phyloP scores from a whole-genome alignment of 2,329 filamentous ascomycete genomes.

The Cladophialophora exuberans region DNA sequence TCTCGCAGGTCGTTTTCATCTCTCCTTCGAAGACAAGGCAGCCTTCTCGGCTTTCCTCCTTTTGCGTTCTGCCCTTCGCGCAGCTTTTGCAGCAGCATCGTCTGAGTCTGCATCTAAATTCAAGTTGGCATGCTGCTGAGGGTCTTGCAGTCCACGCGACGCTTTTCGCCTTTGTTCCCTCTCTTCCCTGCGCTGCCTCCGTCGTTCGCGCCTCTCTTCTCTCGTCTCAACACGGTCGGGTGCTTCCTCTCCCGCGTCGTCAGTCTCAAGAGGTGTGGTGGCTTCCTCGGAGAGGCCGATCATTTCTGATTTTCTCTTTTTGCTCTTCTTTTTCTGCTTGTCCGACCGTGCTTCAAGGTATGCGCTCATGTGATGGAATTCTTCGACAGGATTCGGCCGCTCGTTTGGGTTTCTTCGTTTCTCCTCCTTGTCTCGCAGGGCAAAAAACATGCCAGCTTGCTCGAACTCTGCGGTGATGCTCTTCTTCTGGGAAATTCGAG shows the following conservation, averaged over 20 bases:
- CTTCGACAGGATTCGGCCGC: slow-evolving; percentile 23
- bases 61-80: slow-evolving; percentile 26
- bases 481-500: slow-evolving; percentile 10
- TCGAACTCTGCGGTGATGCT: slow-evolving; percentile 22
- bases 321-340: slow-evolving; percentile 19
- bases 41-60: slow-evolving; percentile 26
- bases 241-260: background rate
- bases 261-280: background rate
- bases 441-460: slow-evolving; percentile 23
- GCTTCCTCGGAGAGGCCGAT: background rate
- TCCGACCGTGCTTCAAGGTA: slow-evolving; percentile 26
- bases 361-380: slow-evolving; percentile 28
- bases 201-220: slow-evolving; percentile 30
- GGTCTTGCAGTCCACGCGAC: background rate
- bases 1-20: background rate
- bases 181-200: slow-evolving; percentile 27
- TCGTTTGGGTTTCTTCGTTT: slow-evolving; percentile 18
- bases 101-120: slow-evolving; percentile 6
- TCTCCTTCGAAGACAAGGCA: background rate
- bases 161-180: slow-evolving; percentile 7
- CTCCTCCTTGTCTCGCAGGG: slow-evolving; percentile 25
- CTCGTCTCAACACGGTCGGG: slow-evolving; percentile 23
- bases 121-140: background rate
- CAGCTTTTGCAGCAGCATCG: slow-evolving; percentile 21
- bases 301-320: slow-evolving; percentile 11